These are phyloP conservation scores for Discostella stelligera DNA, from an alignment of 352 stramenopile species.

Conservation along the genomic window DNA sequence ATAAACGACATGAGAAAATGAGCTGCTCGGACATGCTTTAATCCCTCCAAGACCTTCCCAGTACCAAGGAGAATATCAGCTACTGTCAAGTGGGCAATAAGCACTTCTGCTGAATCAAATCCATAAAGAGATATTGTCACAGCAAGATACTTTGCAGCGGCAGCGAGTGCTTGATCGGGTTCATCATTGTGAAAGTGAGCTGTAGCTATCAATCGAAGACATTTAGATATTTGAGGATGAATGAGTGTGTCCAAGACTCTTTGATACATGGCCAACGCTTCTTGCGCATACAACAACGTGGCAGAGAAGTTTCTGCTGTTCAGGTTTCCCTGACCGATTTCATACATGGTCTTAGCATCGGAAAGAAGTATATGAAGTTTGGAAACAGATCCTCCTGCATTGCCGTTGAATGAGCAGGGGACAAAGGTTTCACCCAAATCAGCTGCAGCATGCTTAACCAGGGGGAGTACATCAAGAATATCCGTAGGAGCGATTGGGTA, in stretches of 20 bases:
- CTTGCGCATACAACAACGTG: conserved; percentile 72
- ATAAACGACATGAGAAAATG: conserved; percentile 93
- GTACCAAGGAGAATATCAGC: conserved; percentile 89
- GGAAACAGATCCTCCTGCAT: conserved; percentile 41
- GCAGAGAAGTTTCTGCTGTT: conserved; percentile 42
- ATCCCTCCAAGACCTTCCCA: conserved; percentile 85
- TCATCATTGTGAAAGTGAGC: conserved; percentile 91
- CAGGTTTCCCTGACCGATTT: conserved; percentile 87
- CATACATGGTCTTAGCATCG: conserved; percentile 71
- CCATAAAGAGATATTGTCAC: conserved; percentile 90
- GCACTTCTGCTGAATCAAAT: conserved; percentile 90
- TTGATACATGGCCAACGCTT: conserved; percentile 90
- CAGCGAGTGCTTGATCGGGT: conserved; percentile 85
- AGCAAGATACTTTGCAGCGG: conserved; percentile 89
- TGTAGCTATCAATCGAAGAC: conserved; percentile 86
- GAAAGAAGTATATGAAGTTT: conserved; percentile 70
- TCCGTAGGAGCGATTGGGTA: conserved; percentile 89
- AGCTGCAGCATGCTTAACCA: conserved; percentile 90
- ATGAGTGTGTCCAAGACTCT: conserved; percentile 88
- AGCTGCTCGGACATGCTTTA: conserved; percentile 88
- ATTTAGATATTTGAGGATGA: conserved; percentile 90
- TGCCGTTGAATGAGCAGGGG: conserved; percentile 51
- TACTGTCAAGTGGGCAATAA: conserved; percentile 89
- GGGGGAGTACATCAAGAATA: conserved; percentile 89
- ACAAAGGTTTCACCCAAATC: conserved; percentile 62